A percentile compares a stretch with the other conserved stretches of the same genome.
Evolutionary conservation across 108 stramenopile genomes (phyloP).

Genomic region (Discostella stelligeroides): DNA sequence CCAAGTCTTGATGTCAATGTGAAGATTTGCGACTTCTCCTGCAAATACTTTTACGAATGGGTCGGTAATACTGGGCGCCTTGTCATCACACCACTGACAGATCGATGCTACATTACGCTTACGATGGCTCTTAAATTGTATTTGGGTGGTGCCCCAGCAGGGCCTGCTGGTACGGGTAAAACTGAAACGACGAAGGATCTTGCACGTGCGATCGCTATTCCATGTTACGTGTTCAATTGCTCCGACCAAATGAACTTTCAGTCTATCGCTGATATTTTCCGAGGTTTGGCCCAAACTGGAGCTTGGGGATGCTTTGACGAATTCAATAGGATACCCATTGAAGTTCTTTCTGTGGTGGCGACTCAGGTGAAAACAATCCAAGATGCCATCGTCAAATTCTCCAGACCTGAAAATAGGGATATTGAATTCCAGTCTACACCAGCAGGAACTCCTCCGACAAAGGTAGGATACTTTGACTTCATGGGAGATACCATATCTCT

Average conservation of each 20-base stretch:
- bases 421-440: slow-evolving; percentile 79
- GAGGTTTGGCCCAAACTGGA: slow-evolving; percentile 88
- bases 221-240: slow-evolving; percentile 94
- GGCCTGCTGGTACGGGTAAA: slow-evolving; percentile 92
- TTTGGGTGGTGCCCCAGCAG: slow-evolving; percentile 93
- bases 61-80: slow-evolving; percentile 90
- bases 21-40: slow-evolving; percentile 84
- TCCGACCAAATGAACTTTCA: slow-evolving; percentile 96
- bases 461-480: slow-evolving; percentile 89
- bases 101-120: slow-evolving; percentile 92
- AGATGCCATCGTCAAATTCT: slow-evolving; percentile 86
- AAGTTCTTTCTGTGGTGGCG: slow-evolving; percentile 92
- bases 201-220: slow-evolving; percentile 85
- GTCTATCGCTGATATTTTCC: slow-evolving; percentile 91
- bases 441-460: slow-evolving; percentile 83
- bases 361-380: slow-evolving; percentile 92
- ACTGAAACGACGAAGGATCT: slow-evolving; percentile 92
- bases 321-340: slow-evolving; percentile 92
- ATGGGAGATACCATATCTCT: slow-evolving; percentile 86
- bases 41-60: slow-evolving; percentile 95
- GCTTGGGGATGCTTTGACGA: slow-evolving; percentile 96
- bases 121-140: slow-evolving; percentile 92
- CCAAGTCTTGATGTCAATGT: slow-evolving; percentile 81
- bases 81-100: slow-evolving; percentile 91
- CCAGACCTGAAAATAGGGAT: slow-evolving; percentile 80